Evolutionary conservation across 805 yeast species (phyloP).

Genomic region (Blastobotrys mokoenaii): DNA sequence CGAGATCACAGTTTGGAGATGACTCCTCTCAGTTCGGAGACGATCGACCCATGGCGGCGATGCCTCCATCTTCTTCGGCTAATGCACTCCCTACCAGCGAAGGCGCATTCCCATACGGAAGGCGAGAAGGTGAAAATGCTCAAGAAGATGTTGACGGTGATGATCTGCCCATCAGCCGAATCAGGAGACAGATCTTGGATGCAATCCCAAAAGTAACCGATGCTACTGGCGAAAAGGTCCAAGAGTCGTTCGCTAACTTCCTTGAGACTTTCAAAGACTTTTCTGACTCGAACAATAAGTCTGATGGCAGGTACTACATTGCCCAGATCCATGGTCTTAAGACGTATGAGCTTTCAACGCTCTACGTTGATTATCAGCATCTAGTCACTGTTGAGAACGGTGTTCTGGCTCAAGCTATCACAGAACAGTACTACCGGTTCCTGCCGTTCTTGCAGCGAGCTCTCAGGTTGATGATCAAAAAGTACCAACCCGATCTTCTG

Average conservation of each 20-base stretch:
- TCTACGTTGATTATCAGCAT: conserved; percentile 82
- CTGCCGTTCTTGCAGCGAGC: conserved; percentile 76
- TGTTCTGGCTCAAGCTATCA: conserved; percentile 78
- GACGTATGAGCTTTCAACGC: conserved; percentile 61
- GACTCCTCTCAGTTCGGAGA: not conserved
- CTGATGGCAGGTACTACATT: conserved; percentile 52
- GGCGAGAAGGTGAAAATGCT: too few species aligned
- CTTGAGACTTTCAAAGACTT: conserved; percentile 54
- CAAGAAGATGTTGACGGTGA: not conserved
- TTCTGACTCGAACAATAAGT: conserved; percentile 28
- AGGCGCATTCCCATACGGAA: not conserved
- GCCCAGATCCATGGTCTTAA: conserved; percentile 79
- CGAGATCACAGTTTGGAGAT: not conserved
- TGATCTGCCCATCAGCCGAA: not conserved
- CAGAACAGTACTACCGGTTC: conserved; percentile 89
- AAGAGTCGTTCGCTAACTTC: conserved; percentile 83
- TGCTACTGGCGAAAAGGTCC: conserved; percentile 86
- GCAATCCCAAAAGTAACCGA: conserved; percentile 78
- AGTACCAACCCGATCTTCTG: conserved; percentile 65
- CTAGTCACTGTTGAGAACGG: conserved; percentile 62
- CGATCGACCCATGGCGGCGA: not conserved
- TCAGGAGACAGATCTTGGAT: not conserved
- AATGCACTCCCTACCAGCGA: not conserved
- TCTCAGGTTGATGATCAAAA: conserved; percentile 60
- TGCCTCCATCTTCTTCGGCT: not conserved